Percentiles rank a stretch among this genome's conserved stretches.
Evolutionary conservation across 1,139 yeast genomes (phyloP).

Genomic region (Lodderomyces elongisporus): DNA sequence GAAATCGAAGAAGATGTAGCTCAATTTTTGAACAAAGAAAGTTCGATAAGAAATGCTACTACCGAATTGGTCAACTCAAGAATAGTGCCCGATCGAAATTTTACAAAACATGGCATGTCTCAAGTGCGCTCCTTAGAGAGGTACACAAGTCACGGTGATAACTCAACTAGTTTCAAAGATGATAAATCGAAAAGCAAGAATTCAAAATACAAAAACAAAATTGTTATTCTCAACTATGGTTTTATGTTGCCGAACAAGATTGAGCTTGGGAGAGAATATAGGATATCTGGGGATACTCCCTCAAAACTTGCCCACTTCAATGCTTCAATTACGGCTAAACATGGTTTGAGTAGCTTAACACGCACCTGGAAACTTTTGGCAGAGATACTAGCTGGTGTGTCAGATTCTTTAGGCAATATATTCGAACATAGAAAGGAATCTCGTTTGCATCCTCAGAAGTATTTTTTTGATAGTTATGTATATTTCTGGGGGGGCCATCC

Average conservation of each 20-base stretch:
- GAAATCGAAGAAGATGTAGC: constrained; percentile 52
- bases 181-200: constrained; percentile 13
- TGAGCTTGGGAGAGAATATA: constrained; percentile 73
- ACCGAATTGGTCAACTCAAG: constrained; percentile 43
- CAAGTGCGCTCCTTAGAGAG: constrained; percentile 20
- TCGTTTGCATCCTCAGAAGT: not conserved
- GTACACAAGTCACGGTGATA: constrained; percentile 26
- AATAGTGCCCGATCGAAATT: constrained; percentile 36
- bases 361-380: constrained; percentile 76
- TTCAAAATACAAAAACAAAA: constrained; percentile 20
- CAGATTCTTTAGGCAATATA: no score
- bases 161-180: constrained; percentile 22
- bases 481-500: constrained; percentile 74
- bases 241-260: constrained; percentile 71
- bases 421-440: no score
- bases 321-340: constrained; percentile 62
- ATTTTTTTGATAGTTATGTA: not conserved
- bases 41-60: constrained; percentile 38
- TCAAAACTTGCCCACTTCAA: constrained; percentile 65
- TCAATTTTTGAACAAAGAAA: constrained; percentile 42
- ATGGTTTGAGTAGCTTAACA: constrained; percentile 59
- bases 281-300: constrained; percentile 63
- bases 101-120: constrained; percentile 15
- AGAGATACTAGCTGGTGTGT: constrained; percentile 27
- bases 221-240: constrained; percentile 61